Evolutionary conservation across 495 filamentous ascomycete species (phyloP), one percentile per base, ranked within the genome.

Genomic region (Diplogelasinospora grovesii): DNA sequence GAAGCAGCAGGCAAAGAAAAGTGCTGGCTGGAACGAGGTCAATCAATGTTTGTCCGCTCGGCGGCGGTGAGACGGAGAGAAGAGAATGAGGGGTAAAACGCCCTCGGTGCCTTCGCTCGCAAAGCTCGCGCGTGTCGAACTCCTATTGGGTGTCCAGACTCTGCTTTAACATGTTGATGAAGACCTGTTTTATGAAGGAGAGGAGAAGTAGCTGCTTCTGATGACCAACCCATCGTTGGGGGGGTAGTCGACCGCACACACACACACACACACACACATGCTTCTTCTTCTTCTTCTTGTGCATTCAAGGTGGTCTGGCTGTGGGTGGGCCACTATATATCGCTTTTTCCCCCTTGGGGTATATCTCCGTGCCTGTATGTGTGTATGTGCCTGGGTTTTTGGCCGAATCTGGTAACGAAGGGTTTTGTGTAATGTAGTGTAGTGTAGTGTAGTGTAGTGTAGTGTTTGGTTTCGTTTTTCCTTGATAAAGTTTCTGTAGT

Each of bases 111-210:
- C n/a, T n/a, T n/a, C n/a, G n/a, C n/a, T n/a, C n/a, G n/a, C n/a
- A n/a, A n/a, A n/a, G n/a, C n/a, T 9, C 29, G 20, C 16, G 34
- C 28, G 24, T 25, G 34, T 27, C 15, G 29, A 22, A 18, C 30
- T 26, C 36, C 37, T 16, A 45, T 49, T 45, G 41, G 47, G 19
- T 22, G 22, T n/a, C 29, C 41, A 22, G 25, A 8, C 18, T 19
- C 9, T 26, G 41, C 47, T 49, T 49, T 40, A 36, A 45, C 22
- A n/a, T 23, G 24, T 45, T 41, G 36, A 49, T 49, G 41, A 49
- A 28, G 31, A 23, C 24, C 29, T 1, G 25, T 22, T 39, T 41
- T 28, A 28, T 30, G 13, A 36, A 27, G 34, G 32, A n/a, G n/a
- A n/a, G n/a, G 33, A 24, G 38, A 22, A 8, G 13, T 16, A 34